phyloP scores from a whole-genome alignment of 169 alveolate species.

The Eimeria zaria region DNA sequence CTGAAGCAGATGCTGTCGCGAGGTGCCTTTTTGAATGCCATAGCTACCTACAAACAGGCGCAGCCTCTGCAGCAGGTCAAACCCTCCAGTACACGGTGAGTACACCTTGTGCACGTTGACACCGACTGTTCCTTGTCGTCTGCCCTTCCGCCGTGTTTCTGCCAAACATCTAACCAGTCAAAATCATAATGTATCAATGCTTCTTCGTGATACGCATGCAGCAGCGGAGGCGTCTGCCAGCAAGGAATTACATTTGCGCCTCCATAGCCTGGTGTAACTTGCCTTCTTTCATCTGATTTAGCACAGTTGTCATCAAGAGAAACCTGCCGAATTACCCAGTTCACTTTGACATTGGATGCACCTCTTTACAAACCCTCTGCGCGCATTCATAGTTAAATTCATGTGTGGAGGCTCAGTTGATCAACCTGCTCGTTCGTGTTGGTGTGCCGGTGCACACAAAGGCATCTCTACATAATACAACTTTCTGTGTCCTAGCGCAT shows the following conservation, averaged over 20 bases:
- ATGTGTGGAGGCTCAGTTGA: neutral
- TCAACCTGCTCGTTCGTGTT: neutral
- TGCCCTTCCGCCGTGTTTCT: neutral
- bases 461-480: neutral
- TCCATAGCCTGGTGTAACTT: neutral
- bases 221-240: neutral
- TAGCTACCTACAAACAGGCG: conserved; percentile 12
- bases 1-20: conserved; percentile 19
- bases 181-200: neutral
- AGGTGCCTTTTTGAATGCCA: conserved; percentile 26
- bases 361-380: neutral
- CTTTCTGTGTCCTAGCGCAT: neutral
- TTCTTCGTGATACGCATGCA: neutral
- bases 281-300: neutral
- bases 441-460: neutral
- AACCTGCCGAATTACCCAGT: neutral
- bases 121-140: neutral
- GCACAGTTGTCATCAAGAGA: neutral
- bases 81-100: conserved; percentile 39
- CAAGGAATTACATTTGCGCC: neutral
- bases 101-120: neutral
- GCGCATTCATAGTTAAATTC: neutral
- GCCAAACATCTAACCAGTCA: neutral
- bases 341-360: neutral
- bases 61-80: conserved; percentile 35